Evolutionary conservation across 108 stramenopile genomes (phyloP).

Genomic region (Cyclotella kingstonii): DNA sequence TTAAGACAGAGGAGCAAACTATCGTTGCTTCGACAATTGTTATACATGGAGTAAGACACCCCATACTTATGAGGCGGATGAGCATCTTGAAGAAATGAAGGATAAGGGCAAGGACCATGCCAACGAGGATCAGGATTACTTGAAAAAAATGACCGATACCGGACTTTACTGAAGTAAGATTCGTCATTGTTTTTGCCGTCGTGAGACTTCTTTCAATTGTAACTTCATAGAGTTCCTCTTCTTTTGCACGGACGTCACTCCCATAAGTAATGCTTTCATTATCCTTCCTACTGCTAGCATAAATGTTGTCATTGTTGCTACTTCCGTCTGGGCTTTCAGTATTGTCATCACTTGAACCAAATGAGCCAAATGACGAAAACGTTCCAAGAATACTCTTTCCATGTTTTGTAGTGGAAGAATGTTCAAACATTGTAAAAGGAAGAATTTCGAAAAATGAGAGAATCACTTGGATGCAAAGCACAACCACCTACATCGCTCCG

Average conservation of each 20-base stretch:
- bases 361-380: constrained; percentile 39
- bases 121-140: constrained; percentile 30
- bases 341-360: neutral
- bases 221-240: neutral
- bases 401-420: neutral
- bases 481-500: neutral
- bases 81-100: constrained; percentile 58
- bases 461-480: neutral
- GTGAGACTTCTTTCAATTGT: neutral
- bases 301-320: no score
- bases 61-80: constrained; percentile 35
- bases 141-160: constrained; percentile 19
- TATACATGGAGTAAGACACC: constrained; percentile 40
- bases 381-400: constrained; percentile 33
- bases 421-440: neutral
- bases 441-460: neutral
- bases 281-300: no score
- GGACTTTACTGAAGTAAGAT: neutral
- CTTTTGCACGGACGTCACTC: constrained; percentile 1
- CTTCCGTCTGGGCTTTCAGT: no score
- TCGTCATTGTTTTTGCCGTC: neutral
- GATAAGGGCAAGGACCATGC: constrained; percentile 40
- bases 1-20: constrained; percentile 26
- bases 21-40: constrained; percentile 30
- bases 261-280: neutral